These are phyloP conservation scores for Trypanosoma brucei DNA, from an alignment of 208 protist genomes.

Conservation along the genomic window DNA sequence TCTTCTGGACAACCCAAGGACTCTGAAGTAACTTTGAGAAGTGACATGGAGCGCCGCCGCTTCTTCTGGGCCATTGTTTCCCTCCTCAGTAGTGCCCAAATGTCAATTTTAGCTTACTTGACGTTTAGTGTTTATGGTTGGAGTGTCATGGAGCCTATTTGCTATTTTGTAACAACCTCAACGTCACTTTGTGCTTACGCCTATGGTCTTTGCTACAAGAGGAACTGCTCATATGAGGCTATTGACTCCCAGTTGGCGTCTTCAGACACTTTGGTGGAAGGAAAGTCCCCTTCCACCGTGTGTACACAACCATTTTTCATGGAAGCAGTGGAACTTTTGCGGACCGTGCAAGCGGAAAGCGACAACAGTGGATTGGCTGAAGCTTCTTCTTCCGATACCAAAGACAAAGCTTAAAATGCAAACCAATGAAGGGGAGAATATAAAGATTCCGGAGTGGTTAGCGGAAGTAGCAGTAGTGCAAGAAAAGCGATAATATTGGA, in stretches of 20 bases:
- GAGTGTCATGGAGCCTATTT: slow-evolving; percentile 83
- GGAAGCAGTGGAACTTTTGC: background rate
- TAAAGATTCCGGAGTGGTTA: too few species aligned
- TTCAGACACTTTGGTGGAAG: background rate
- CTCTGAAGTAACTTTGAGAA: background rate
- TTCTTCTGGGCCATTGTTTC: slow-evolving; percentile 62
- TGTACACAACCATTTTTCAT: background rate
- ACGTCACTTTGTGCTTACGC: slow-evolving; percentile 47
- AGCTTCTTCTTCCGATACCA: too few species aligned
- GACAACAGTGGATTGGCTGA: background rate
- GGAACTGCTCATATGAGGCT: slow-evolving; percentile 41
- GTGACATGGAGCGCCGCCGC: slow-evolving; percentile 1
- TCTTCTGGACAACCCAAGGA: background rate
- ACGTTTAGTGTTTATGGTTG: slow-evolving; percentile 76
- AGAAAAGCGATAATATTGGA: too few species aligned
- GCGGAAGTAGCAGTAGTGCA: too few species aligned
- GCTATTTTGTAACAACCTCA: slow-evolving; percentile 65
- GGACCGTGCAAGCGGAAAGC: background rate
- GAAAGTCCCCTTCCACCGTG: too few species aligned
- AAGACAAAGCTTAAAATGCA: too few species aligned
- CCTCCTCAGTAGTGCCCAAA: slow-evolving; percentile 57
- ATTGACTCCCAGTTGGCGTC: slow-evolving; percentile 52
- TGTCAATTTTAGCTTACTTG: slow-evolving; percentile 67
- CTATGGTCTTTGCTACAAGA: slow-evolving; percentile 54
- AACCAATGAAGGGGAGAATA: too few species aligned